Evolutionary conservation across 2,329 filamentous ascomycete species (phyloP), one percentile per base, ranked within the genome.

Genomic region (Fusarium aywerte): DNA sequence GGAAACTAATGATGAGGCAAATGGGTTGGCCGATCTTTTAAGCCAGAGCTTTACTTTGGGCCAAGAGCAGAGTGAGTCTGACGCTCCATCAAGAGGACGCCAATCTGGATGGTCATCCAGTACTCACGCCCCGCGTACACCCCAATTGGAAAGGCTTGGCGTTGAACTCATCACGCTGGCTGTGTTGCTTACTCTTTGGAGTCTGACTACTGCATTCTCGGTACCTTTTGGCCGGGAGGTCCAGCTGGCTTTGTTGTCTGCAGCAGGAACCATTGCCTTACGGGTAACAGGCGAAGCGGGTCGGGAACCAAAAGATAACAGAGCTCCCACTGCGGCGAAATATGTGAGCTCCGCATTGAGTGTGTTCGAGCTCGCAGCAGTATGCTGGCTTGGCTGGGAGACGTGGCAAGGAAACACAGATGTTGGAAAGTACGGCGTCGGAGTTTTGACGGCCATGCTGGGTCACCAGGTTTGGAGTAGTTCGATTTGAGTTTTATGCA

Each of bases 1-100:
- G 13, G 54, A 69, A 20, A 73, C 77, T 8, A 77, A 78, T 40
- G 81, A 82, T 39, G 81, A 83, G 44, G 74, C 81, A 4, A 81
- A 79, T 55, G 76, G 77, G 2, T 56, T 85, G 55, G 81, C 82
- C 0, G 81, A 83, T 29, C 64, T 84, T 18, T 76, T 85, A 49
- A 76, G 75, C 39, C 76, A 79, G 62, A 80, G 80, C 52, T 84
- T 85, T 57, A 80, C 70, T 13, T 62, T 85, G 7, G 76, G 75
- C 31, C 73, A 76, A 15, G 77, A 77, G 9, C 54, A 70, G 11
- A 70, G 65, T 3, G 31, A 62, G 3, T 10, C 20, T 43, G 40
- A 16, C 5, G 49, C 35, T n/a, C 12, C 16, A 11, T 47, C 38
- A 5, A n/a, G 33, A 23, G 51, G 21, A 11, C 43, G 18, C 5